A percentile compares a stretch with the other conserved stretches of the same genome.
Evolutionary conservation across 768 basidiomycete genomes (phyloP).

Genomic region (Clitopilus hobsonii): DNA sequence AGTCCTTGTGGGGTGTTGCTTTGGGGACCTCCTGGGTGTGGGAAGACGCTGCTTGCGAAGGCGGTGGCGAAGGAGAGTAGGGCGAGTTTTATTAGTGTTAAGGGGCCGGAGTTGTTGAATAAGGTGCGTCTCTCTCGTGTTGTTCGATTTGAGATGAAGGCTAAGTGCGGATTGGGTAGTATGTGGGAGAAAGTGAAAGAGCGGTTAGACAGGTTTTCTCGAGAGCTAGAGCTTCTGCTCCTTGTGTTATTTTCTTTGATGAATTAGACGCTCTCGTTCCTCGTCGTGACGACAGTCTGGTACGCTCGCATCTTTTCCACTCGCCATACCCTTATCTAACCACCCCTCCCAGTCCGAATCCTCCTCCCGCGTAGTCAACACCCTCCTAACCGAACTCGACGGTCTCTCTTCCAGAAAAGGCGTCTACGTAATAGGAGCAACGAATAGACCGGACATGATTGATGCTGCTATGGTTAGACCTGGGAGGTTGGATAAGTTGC

Average conservation of each 20-base stretch:
- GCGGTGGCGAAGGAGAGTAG: constrained; percentile 94
- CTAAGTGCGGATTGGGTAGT: constrained; percentile 41
- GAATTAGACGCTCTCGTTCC: constrained; percentile 93
- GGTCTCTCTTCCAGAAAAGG: constrained; percentile 82
- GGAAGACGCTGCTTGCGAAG: constrained; percentile 96
- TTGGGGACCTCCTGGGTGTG: constrained; percentile 99
- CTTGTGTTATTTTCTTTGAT: constrained; percentile 95
- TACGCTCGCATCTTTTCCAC: constrained; percentile 27
- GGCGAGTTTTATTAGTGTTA: constrained; percentile 97
- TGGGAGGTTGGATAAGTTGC: constrained; percentile 87
- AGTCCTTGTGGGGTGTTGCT: constrained; percentile 90
- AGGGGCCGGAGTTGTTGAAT: constrained; percentile 94
- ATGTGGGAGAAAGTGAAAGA: constrained; percentile 95
- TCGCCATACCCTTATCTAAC: constrained; percentile 1
- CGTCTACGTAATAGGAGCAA: constrained; percentile 93
- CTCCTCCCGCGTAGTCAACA: constrained; percentile 90
- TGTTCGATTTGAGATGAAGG: background rate
- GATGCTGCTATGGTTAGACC: constrained; percentile 98
- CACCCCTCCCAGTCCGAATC: constrained; percentile 73
- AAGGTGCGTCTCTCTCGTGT: constrained; percentile 52
- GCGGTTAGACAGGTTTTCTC: constrained; percentile 95
- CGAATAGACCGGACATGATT: constrained; percentile 95
- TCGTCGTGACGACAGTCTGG: constrained; percentile 82
- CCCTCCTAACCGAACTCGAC: constrained; percentile 89
- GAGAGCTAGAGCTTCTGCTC: constrained; percentile 87